Base-by-base conservation (phyloP, 768 basidiomycete species). In the Leucocoprinus sp. region DNA sequence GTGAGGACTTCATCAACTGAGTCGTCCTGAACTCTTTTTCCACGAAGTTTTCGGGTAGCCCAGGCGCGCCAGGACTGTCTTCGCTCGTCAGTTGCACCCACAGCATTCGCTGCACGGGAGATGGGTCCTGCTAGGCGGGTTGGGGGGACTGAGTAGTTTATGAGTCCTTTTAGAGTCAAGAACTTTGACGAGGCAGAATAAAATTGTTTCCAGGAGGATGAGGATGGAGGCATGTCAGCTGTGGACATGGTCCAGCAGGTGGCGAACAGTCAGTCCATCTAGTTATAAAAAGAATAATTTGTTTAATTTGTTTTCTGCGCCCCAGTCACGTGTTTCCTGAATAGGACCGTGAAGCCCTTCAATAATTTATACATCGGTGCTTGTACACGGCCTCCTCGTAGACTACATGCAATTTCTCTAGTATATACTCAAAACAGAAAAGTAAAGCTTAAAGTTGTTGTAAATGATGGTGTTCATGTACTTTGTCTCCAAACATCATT, bases 1-100 rank as follows among this genome's bases (percentile, higher is more conserved):
- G 70, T 66, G 2, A 84, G 55, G 31, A 67, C 67, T 52, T 84
- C 80, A 9, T 24, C 22, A 19, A n/a, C n/a, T 11, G 29, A 15
- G 15, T 12, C 39, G 2, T 12, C 22, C 11, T n/a, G 19, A 22
- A 34, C 11, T 8, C 31, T 27, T 48, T 19, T 35, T 9, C 39
- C 28, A 6, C 24, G 34, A 8, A 42, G 12, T 36, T 44, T 42
- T 31, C 27, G 35, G 15, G 34, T 36, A 2, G 41, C 53, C 53
- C 45, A 54, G 8, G 44, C 21, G 17, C 40, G 49, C 45, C 45
- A 51, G 5, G 50, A 40, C 31, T 50, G 50, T 29, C 42, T 48
- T 6, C 34, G 35, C 19, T 52, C 48, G 42, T 48, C 43, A 8
- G 46, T 36, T 11, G 38, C 33, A 28, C 40, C 44, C 6, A 37